Conservation (phyloP, 495 filamentous ascomycete genomes). For the Tetracladium marchalianum region DNA sequence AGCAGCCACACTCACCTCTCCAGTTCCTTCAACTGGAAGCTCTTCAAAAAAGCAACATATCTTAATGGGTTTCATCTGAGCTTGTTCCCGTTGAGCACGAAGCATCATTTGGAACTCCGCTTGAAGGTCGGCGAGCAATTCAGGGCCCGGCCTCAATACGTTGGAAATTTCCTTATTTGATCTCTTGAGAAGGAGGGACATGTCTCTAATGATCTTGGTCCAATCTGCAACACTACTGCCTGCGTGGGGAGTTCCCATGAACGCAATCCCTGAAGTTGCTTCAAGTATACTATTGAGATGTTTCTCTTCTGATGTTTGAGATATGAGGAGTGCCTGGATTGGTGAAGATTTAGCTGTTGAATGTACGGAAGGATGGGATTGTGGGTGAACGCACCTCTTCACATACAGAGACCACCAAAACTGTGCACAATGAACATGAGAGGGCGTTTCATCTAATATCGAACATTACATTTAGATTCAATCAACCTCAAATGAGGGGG, state of each 20-base stretch:
- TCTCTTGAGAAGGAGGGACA: background rate
- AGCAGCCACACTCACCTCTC: background rate
- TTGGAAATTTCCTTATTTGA: constrained; percentile 18
- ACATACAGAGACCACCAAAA: constrained; percentile 8
- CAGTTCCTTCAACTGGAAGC: constrained; percentile 1
- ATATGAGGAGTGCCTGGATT: background rate
- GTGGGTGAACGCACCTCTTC: constrained; percentile 1
- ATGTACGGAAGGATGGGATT: background rate
- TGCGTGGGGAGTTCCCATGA: constrained; percentile 31
- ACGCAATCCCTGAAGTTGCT: constrained; percentile 25
- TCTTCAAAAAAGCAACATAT: constrained; percentile 10
- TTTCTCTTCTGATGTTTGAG: constrained; percentile 1
- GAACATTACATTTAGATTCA: too few relatives aligned
- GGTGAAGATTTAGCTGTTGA: background rate
- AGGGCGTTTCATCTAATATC: background rate
- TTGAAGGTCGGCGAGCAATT: constrained; percentile 24
- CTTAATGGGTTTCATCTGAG: constrained; percentile 3
- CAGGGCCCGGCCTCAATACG: background rate
- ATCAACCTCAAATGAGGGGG: background rate
- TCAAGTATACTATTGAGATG: constrained; percentile 22
- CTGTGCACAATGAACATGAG: constrained; percentile 15
- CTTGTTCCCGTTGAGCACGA: constrained; percentile 8
- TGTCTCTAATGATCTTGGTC: constrained; percentile 5
- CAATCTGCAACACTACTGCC: constrained; percentile 24
- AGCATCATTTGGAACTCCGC: constrained; percentile 24